Evolutionary conservation across 2,329 filamentous ascomycete species (phyloP).

Genomic region (Talaromyces rugulosus): DNA sequence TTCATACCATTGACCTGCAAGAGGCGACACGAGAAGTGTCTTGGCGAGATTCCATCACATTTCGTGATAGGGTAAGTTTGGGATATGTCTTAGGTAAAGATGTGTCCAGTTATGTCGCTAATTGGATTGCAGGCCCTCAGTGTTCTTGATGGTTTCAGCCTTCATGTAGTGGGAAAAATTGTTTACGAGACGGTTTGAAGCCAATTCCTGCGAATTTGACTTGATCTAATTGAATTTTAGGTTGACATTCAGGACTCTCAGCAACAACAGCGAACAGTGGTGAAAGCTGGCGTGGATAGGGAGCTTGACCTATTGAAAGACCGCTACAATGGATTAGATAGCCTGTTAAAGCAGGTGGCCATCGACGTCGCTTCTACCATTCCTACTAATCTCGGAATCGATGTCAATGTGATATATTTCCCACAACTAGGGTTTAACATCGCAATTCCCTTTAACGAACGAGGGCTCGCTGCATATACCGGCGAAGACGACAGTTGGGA

Average conservation of each 20-base stretch:
- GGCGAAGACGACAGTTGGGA: slow-evolving; percentile 69
- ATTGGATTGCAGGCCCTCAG: slow-evolving; percentile 48
- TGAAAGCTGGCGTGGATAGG: slow-evolving; percentile 66
- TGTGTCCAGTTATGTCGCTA: not conserved
- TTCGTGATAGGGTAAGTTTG: slow-evolving; percentile 51
- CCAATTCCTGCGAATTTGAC: not conserved
- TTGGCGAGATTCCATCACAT: slow-evolving; percentile 49
- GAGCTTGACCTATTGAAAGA: slow-evolving; percentile 75
- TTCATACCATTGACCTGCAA: slow-evolving; percentile 64
- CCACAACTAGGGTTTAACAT: slow-evolving; percentile 90
- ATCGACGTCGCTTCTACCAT: slow-evolving; percentile 59
- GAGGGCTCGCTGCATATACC: slow-evolving; percentile 58
- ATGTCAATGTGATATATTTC: slow-evolving; percentile 78
- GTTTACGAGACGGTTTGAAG: slow-evolving; percentile 60
- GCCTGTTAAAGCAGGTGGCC: slow-evolving; percentile 65
- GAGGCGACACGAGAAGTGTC: slow-evolving; percentile 58
- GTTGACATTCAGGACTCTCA: slow-evolving; percentile 78
- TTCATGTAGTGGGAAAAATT: slow-evolving; percentile 64
- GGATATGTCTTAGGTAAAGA: not conserved
- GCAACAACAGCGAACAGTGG: slow-evolving; percentile 65
- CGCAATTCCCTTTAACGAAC: slow-evolving; percentile 62
- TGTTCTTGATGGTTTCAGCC: slow-evolving; percentile 53
- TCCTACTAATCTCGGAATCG: slow-evolving; percentile 52
- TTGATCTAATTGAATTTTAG: slow-evolving; percentile 22
- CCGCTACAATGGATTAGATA: slow-evolving; percentile 71